Evolutionary conservation across 2,329 filamentous ascomycete species (phyloP), one percentile per base, ranked within the genome.

Genomic region (Erysiphe pulchra): DNA sequence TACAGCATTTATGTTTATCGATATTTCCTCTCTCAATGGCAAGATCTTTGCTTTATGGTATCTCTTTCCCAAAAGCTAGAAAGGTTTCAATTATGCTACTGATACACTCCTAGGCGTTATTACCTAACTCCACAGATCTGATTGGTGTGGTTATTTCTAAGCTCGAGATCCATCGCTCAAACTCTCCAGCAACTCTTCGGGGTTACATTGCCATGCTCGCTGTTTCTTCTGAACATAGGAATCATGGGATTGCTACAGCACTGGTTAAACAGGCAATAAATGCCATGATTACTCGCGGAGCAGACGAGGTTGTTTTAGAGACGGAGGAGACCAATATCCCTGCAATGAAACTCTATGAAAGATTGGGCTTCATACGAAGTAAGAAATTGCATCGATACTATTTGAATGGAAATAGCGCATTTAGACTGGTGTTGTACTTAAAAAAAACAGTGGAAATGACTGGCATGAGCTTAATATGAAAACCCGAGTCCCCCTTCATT

Each of bases 1-100:
- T 98, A 98, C 61, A 95, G 87, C 63, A 95, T 98, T 59, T 98
- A 98, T 65, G 90, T 98, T 48, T 98, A 95, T 62, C 77, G 90
- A 31, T 98, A 98, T 61, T 98, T 98, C 56, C 67, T 98, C 16
- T 93, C 92, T 59, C 85, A 95, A 70, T 98, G 90, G 90, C 81
- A 82, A 5, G 80, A 95, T 57, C 66, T 98, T n/a, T 46, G 45
- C 28, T 48, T 46, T 37, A 48, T 48, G 47, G 47, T 48, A 48
- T 28, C 13, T 30, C 13, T 40, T 18, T 8, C 18, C 13, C 18
- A 18, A 40, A 5, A 16, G 1, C 16, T 36, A 13, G 10, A 4
- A 13, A 36, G n/a, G 18, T 17, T 13, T 17, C 8, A 17, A 38
- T 16, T 38, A 18, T 32, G 38, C 16, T 13, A 30, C 40, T 42